Percentiles rank a stretch among this genome's conserved stretches.
Conservation (phyloP, 2,329 filamentous ascomycete genomes). For the Monosporascus sp. region DNA sequence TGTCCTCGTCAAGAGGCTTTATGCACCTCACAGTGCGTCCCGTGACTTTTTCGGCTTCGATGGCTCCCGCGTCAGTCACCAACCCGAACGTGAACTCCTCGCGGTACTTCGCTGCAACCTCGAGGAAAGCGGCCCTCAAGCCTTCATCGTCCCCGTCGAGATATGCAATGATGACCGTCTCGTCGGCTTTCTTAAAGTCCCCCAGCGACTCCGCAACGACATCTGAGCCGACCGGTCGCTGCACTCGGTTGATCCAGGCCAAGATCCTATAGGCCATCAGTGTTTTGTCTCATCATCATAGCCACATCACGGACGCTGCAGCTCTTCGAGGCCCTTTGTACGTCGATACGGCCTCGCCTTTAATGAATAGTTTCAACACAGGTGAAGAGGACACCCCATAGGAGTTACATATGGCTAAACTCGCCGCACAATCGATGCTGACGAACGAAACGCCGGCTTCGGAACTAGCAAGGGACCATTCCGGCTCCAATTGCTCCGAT, state of each 20-base stretch:
- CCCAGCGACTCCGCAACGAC: slow-evolving; percentile 14
- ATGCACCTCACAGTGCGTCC: slow-evolving; percentile 24
- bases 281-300: neutral
- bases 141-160: slow-evolving; percentile 14
- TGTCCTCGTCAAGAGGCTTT: slow-evolving; percentile 24
- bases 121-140: slow-evolving; percentile 15
- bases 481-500: slow-evolving; percentile 12
- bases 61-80: slow-evolving; percentile 9
- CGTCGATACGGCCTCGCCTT: slow-evolving; percentile 6
- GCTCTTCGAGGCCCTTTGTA: slow-evolving; percentile 18
- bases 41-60: slow-evolving; percentile 9
- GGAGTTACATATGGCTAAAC: slow-evolving; percentile 5
- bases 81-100: slow-evolving; percentile 32
- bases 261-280: slow-evolving; percentile 9
- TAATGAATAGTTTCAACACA: slow-evolving; percentile 11
- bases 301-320: slow-evolving; percentile 13
- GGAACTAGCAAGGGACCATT: slow-evolving; percentile 13
- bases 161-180: slow-evolving; percentile 28
- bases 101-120: slow-evolving; percentile 21
- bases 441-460: slow-evolving; percentile 8
- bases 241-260: slow-evolving; percentile 19
- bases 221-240: slow-evolving; percentile 21
- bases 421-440: slow-evolving; percentile 16
- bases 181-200: slow-evolving; percentile 25
- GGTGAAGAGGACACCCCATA: slow-evolving; percentile 8